Percentiles rank a stretch among this genome's conserved stretches.
These are phyloP conservation scores for Tricholoma furcatifolium DNA, from an alignment of 768 basidiomycete genomes.

Conservation along the genomic window DNA sequence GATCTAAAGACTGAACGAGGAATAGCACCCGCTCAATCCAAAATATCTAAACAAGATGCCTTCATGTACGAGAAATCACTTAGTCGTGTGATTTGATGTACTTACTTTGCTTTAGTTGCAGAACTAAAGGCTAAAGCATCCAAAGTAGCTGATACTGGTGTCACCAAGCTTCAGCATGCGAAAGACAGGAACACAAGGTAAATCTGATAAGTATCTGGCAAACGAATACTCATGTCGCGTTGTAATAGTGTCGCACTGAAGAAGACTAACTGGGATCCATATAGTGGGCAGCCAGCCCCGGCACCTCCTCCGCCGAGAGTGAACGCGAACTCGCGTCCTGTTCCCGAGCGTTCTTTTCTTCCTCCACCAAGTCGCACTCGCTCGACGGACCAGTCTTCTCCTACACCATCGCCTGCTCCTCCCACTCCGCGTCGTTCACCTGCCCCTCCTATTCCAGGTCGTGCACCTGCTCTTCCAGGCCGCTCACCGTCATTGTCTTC, in stretches of 20 bases:
- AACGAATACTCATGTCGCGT: neutral
- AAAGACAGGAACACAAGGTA: slow-evolving; percentile 56
- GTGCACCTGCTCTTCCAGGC: slow-evolving; percentile 11
- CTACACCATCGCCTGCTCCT: too few species aligned
- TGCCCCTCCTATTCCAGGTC: slow-evolving; percentile 9
- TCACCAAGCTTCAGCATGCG: slow-evolving; percentile 51
- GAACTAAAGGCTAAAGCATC: slow-evolving; percentile 66
- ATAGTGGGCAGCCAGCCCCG: slow-evolving; percentile 51
- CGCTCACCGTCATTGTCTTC: neutral
- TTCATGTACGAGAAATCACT: slow-evolving; percentile 28
- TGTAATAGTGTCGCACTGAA: slow-evolving; percentile 49
- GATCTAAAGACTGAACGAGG: neutral
- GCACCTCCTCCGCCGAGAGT: slow-evolving; percentile 45
- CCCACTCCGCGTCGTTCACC: slow-evolving; percentile 12
- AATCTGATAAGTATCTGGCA: neutral
- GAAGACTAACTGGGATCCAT: slow-evolving; percentile 65
- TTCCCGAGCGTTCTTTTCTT: slow-evolving; percentile 20
- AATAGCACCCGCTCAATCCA: neutral
- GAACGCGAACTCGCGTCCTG: slow-evolving; percentile 30
- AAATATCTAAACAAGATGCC: slow-evolving; percentile 18
- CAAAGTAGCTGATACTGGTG: slow-evolving; percentile 57
- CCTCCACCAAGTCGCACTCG: slow-evolving; percentile 20
- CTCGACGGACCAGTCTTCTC: neutral
- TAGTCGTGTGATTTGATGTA: neutral
- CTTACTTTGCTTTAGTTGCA: slow-evolving; percentile 40